Conservation (phyloP, 108 stramenopile species). For the Nitzschia putrida region DNA sequence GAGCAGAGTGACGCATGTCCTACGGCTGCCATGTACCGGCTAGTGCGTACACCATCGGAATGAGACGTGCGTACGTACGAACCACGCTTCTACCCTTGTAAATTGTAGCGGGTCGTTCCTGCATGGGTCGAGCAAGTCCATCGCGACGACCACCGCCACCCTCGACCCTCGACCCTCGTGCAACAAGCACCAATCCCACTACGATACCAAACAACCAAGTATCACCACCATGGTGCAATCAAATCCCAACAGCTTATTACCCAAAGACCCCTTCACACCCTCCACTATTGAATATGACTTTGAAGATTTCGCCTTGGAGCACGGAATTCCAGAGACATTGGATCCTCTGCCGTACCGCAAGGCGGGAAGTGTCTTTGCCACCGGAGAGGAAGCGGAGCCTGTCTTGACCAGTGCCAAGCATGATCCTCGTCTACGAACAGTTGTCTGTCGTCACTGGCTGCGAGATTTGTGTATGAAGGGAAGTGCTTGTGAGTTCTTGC, state of each 20-base stretch:
- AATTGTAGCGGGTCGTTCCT: too few relatives aligned
- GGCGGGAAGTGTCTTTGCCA: constrained; percentile 81
- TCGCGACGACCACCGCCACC: neutral
- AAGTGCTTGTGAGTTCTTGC: constrained; percentile 89
- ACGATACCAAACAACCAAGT: neutral
- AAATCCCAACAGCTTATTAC: neutral
- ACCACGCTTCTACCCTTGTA: too few relatives aligned
- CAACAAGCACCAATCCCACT: neutral
- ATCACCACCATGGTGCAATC: neutral
- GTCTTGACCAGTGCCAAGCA: constrained; percentile 78
- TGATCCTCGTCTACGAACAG: constrained; percentile 90
- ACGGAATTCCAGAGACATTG: constrained; percentile 88
- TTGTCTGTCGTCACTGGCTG: constrained; percentile 95
- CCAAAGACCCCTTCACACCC: constrained; percentile 45
- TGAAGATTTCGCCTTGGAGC: constrained; percentile 79
- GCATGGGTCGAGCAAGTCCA: too few relatives aligned
- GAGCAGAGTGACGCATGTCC: too few relatives aligned
- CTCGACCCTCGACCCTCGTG: too few relatives aligned
- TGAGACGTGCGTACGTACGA: too few relatives aligned
- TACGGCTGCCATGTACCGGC: too few relatives aligned
- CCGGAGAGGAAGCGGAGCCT: constrained; percentile 70
- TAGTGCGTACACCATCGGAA: too few relatives aligned
- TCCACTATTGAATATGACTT: constrained; percentile 85
- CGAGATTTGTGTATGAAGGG: constrained; percentile 96
- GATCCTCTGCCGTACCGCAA: constrained; percentile 89